Conservation (phyloP, 2,329 filamentous ascomycete genomes). For the Cladosporium sphaerospermum region DNA sequence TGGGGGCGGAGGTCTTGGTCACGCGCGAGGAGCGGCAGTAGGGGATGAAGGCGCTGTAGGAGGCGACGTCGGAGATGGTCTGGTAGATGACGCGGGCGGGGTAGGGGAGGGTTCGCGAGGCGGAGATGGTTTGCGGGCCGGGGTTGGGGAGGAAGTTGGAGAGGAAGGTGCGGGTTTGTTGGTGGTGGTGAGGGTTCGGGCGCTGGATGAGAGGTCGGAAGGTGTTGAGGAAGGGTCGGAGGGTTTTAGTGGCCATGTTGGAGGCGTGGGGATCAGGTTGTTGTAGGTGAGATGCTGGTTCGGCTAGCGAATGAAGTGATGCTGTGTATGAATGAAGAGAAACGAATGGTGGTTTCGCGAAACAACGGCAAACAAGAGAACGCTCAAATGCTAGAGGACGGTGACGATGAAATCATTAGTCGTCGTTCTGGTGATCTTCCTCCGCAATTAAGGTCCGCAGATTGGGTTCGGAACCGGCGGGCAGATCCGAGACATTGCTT, state of each 20-base stretch:
- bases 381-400: background rate
- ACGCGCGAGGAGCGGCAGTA: conserved; percentile 77
- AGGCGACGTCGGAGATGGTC: conserved; percentile 81
- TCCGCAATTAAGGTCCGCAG: conserved; percentile 7
- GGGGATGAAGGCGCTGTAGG: conserved; percentile 82
- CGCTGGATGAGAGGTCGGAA: conserved; percentile 11
- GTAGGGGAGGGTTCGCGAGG: conserved; percentile 72
- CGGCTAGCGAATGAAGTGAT: background rate
- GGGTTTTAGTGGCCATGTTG: conserved; percentile 3
- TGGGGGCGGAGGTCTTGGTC: conserved; percentile 60
- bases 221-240: conserved; percentile 20
- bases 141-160: conserved; percentile 40
- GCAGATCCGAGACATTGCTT: background rate
- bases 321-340: background rate
- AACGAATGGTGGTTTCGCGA: background rate
- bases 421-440: background rate
- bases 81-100: conserved; percentile 64
- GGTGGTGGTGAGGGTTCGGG: conserved; percentile 14
- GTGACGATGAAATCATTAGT: conserved; percentile 11
- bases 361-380: background rate
- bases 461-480: conserved; percentile 4
- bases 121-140: conserved; percentile 61
- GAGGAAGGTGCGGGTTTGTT: conserved; percentile 28
- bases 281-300: background rate
- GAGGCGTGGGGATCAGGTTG: background rate